Evolutionary conservation across 1,284 basidiomycete genomes (phyloP).

Genomic region (Fomitopsis palustris): DNA sequence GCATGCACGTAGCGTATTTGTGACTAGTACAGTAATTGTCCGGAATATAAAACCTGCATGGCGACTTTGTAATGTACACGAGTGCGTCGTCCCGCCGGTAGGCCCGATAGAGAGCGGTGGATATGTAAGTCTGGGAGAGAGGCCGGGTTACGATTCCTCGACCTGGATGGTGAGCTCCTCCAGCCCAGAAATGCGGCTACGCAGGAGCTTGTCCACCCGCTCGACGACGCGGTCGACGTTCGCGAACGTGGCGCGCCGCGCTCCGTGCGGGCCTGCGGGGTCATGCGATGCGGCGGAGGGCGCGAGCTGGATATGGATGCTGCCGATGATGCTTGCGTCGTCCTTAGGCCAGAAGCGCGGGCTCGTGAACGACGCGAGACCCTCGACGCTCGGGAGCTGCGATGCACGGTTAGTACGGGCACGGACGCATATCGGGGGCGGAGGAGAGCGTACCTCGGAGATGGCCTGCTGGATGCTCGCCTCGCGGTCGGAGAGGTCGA

Average conservation of each 20-base stretch:
- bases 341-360: slow-evolving; percentile 98
- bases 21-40: slow-evolving; percentile 12
- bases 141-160: slow-evolving; percentile 32
- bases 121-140: background rate
- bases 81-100: too few species aligned
- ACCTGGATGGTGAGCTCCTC: slow-evolving; percentile 89
- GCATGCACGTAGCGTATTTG: slow-evolving; percentile 6
- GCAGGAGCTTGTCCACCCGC: slow-evolving; percentile 70
- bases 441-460: slow-evolving; percentile 54
- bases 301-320: slow-evolving; percentile 82
- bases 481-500: slow-evolving; percentile 80
- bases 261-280: slow-evolving; percentile 48
- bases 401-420: background rate
- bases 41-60: slow-evolving; percentile 8
- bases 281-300: slow-evolving; percentile 55
- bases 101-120: too few species aligned
- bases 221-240: slow-evolving; percentile 71
- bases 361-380: slow-evolving; percentile 75
- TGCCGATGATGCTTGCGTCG: slow-evolving; percentile 80
- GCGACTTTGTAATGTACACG: background rate
- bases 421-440: background rate
- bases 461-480: slow-evolving; percentile 70
- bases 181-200: slow-evolving; percentile 71
- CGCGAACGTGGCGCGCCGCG: slow-evolving; percentile 46
- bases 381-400: slow-evolving; percentile 65